Conservation (phyloP, 352 stramenopile species). For the Phytophthora podocarpi region DNA sequence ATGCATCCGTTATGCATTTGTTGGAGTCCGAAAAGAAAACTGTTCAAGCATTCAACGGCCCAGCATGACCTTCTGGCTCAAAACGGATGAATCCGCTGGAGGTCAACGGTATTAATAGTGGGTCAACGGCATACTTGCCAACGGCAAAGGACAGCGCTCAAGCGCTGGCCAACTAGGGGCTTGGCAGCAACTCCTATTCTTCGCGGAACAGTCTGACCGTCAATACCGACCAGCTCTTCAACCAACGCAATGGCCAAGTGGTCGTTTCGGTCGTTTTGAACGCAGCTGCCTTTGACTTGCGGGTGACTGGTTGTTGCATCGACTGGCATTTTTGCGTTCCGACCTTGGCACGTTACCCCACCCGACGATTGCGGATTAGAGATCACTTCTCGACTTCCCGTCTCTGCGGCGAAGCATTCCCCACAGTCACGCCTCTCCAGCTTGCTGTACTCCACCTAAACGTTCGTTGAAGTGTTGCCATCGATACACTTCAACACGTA, state of each 20-base stretch:
- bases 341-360: conserved; percentile 24
- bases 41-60: conserved; percentile 14
- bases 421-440: conserved; percentile 36
- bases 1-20: conserved; percentile 36
- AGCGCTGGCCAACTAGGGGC: background rate
- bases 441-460: conserved; percentile 47
- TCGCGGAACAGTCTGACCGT: conserved; percentile 27
- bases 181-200: conserved; percentile 26
- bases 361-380: conserved; percentile 19
- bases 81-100: conserved; percentile 37
- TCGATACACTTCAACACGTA: conserved; percentile 36
- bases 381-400: conserved; percentile 51
- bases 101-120: conserved; percentile 41
- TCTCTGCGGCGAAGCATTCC: conserved; percentile 36
- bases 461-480: conserved; percentile 35
- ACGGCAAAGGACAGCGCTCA: conserved; percentile 11
- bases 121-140: conserved; percentile 29
- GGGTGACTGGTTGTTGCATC: conserved; percentile 20
- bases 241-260: conserved; percentile 22
- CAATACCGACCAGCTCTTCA: conserved; percentile 29
- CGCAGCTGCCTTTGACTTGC: conserved; percentile 24
- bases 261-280: conserved; percentile 46
- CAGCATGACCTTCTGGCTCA: conserved; percentile 17
- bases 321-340: conserved; percentile 35
- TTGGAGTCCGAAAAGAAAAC: conserved; percentile 8